These are phyloP conservation scores for Xerocomus potaroensis DNA, from an alignment of 768 basidiomycete species.

Conservation along the genomic window DNA sequence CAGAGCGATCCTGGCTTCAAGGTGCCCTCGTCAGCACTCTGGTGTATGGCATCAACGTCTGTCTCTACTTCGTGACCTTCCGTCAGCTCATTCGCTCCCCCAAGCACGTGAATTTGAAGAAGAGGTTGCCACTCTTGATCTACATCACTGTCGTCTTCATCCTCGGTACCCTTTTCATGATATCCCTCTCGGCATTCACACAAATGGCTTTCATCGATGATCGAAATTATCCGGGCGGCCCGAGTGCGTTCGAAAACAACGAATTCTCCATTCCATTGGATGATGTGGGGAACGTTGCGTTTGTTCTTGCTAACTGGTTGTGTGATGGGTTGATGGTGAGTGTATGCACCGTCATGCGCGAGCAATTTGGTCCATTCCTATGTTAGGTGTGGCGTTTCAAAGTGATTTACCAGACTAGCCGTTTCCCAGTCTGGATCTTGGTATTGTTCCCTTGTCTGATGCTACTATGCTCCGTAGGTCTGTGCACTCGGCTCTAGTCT, in stretches of 20 bases:
- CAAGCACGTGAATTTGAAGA: conserved; percentile 2
- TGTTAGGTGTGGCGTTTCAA: conserved; percentile 16
- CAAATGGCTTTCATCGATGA: conserved; percentile 31
- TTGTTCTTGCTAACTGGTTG: conserved; percentile 14
- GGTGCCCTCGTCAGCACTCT: conserved; percentile 8
- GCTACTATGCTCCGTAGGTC: conserved; percentile 7
- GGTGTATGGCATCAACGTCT: conserved; percentile 7
- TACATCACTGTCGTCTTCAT: conserved; percentile 5
- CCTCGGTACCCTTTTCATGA: conserved; percentile 16
- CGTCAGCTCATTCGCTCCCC: conserved; percentile 4
- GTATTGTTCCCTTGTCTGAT: conserved; percentile 9
- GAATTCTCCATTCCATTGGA: conserved; percentile 21
- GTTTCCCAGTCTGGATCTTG: conserved; percentile 5
- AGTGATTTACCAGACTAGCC: conserved; percentile 13
- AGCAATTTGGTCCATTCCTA: not conserved
- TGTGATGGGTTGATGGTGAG: conserved; percentile 19
- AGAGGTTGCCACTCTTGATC: conserved; percentile 3
- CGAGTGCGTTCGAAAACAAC: conserved; percentile 19
- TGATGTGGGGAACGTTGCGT: conserved; percentile 6
- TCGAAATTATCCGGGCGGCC: conserved; percentile 32
- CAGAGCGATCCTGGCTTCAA: conserved; percentile 17
- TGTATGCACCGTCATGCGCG: not conserved
- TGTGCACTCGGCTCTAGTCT: not conserved
- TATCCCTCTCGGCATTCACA: conserved; percentile 15
- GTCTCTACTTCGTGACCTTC: conserved; percentile 7